phyloP scores from a whole-genome alignment of 1,139 yeast species.

The Hanseniaspora gamundiae region DNA sequence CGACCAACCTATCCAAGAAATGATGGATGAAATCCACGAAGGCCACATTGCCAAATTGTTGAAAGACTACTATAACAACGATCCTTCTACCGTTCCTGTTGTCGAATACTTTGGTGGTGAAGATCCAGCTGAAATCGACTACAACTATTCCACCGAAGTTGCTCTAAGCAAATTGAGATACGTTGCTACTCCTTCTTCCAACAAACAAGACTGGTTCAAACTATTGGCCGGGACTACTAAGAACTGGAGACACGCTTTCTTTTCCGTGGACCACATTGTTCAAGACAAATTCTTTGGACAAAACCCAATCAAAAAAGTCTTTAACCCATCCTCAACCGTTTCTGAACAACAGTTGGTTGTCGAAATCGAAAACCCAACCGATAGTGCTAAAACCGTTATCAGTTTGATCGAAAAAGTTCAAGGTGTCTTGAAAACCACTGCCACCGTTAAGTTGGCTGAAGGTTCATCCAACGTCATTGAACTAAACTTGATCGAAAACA shows the following conservation, averaged over 20 bases:
- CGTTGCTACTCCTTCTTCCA: conserved; percentile 40
- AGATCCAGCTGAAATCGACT: conserved; percentile 33
- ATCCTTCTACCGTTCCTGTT: conserved; percentile 61
- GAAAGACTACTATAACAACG: conserved; percentile 58
- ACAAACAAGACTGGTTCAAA: conserved; percentile 56
- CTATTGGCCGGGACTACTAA: conserved; percentile 67
- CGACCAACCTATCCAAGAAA: conserved; percentile 85
- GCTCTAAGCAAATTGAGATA: conserved; percentile 32
- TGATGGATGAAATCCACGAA: conserved; percentile 77
- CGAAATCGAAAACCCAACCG: conserved; percentile 42
- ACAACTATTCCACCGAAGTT: conserved; percentile 19
- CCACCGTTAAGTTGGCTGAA: conserved; percentile 42
- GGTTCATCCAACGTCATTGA: conserved; percentile 37
- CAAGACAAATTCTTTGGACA: conserved; percentile 72
- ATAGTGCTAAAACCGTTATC: conserved; percentile 44
- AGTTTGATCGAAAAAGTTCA: conserved; percentile 58
- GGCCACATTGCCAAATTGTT: conserved; percentile 71
- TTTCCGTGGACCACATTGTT: conserved; percentile 67
- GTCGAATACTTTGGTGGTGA: conserved; percentile 83
- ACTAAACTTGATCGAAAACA: conserved; percentile 72
- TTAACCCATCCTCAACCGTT: conserved; percentile 54
- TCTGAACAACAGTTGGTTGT: conserved; percentile 34
- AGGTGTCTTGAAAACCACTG: conserved; percentile 62
- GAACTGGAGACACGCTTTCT: conserved; percentile 88
- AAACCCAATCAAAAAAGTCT: conserved; percentile 70